Percentiles rank a stretch among this genome's conserved stretches.
Evolutionary conservation across 805 yeast genomes (phyloP).

Genomic region (Lipomyces chichibuensis): DNA sequence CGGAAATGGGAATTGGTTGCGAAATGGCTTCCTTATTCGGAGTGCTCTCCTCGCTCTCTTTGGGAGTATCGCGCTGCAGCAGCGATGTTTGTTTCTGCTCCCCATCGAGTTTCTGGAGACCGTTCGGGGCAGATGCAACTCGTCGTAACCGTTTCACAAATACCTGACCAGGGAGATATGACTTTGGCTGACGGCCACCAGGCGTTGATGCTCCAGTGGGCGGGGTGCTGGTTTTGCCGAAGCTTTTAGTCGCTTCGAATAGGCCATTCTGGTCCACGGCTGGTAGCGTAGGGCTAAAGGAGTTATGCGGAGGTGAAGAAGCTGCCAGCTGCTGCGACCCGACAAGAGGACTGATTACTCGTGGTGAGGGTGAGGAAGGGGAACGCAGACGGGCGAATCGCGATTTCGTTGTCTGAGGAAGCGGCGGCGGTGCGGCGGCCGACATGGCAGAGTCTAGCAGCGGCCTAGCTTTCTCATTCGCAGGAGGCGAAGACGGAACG

Average conservation of each 20-base stretch:
- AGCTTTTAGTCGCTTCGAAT: not conserved
- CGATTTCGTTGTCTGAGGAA: conserved; percentile 11
- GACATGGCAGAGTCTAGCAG: not conserved
- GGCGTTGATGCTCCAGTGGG: conserved; percentile 14
- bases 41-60: conserved; percentile 6
- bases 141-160: conserved; percentile 54
- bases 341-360: conserved; percentile 15
- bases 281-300: conserved; percentile 4
- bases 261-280: not conserved
- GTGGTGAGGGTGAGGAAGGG: conserved; percentile 34
- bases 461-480: not conserved
- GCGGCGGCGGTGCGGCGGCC: conserved; percentile 13
- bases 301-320: not conserved
- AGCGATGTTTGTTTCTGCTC: conserved; percentile 3
- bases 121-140: conserved; percentile 85
- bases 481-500: conserved; percentile 9
- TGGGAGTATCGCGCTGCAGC: conserved; percentile 2
- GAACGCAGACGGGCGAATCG: conserved; percentile 38
- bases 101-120: conserved; percentile 46
- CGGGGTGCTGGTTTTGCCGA: not conserved
- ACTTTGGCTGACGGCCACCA: conserved; percentile 28
- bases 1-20: conserved; percentile 21
- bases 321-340: conserved; percentile 3
- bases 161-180: conserved; percentile 28
- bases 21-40: conserved; percentile 15